Evolutionary conservation across 345 rosid genomes (phyloP), one percentile per base, ranked within the genome.

Genomic region (Microthlaspi erraticum): DNA sequence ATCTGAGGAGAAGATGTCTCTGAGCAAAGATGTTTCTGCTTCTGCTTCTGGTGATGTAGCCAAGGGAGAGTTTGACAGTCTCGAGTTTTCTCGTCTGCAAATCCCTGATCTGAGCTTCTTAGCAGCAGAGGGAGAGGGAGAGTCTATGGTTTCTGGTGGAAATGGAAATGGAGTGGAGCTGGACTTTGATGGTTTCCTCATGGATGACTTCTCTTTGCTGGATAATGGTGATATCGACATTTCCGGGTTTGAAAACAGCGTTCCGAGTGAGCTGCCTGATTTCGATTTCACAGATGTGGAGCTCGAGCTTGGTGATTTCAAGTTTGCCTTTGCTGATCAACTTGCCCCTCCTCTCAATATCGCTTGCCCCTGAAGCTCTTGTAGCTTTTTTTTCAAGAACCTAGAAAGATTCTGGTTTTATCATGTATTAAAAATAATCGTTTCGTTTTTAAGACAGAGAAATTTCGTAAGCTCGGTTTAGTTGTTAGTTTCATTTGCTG

Each of bases 221-320:
- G 66, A 49, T n/a, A n/a, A n/a, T 26, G 83, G 72, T 6, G 89
- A 84, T 51, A 68, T 86, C 33, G 78, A 74, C 5, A 39, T 93
- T 0, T 9, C 65, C 0, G 91, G 88, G 32, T 52, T 84, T 0
- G 82, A 73, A 3, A 68, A 66, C 0, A 77, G 71, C 11, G 60
- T 54, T 7, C 79, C 83, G 1, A 81, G 80, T 2, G 91, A 80
- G 70, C 88, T 93, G 9, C 97, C 97, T 0, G 97, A 93, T 70
- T 91, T 41, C 38, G 90, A 90, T 70, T 81, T 81, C 60, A 51
- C 58, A 11, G 70, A 75, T 62, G 46, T 9, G 23, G 70, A 62
- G 4, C 78, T 83, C 9, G 88, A 79, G 51, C 77, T 83, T 2
- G 80, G 76, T 42, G 82, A 73, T 36, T 80, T 81, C n/a, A 88